Evolutionary conservation across 2,329 filamentous ascomycete genomes (phyloP), one percentile per base, ranked within the genome.

Genomic region (Hymenoscyphus fraxineus): DNA sequence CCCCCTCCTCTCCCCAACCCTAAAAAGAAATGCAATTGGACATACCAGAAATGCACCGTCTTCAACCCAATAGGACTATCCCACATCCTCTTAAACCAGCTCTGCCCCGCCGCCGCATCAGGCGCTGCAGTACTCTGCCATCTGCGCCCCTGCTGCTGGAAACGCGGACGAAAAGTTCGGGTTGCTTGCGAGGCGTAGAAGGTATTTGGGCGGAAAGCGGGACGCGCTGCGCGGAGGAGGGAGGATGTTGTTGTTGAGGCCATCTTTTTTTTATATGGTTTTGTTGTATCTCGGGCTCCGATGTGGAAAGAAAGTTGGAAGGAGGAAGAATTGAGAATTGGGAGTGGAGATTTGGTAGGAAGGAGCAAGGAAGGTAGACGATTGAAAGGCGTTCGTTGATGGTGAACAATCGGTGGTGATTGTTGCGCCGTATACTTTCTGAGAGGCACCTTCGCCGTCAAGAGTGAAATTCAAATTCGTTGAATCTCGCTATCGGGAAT

Each of bases 21-120:
- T 3, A 56, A 56, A 57, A 12, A 32, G 22, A 35, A 27, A 27
- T 47, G 64, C 16, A 59, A 9, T 27, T 16, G 10, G 66, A 75
- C 83, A 70, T 82, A 94, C 94, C 95, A 99, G 82, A 99, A 99
- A 80, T 99, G 95, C 74, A 99, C 95, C 67, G 95, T 99, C 88
- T 93, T 93, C 72, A 93, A 72, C 60, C 91, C 91, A 69, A 93
- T 79, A 68, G 91, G 90, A 78, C 89, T 92, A 78, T 92, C 87
- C 89, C 89, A 93, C 83, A 96, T 86, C 79, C 88, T 88, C 82
- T 89, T 87, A 78, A 95, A 88, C 82, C 83, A 88, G 75, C 80
- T 80, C 68, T 77, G 72, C 70, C 79, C 73, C 65, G 78, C 76
- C 64, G 79, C 76, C 65, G 77, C 76, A 9, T 41, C 44, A 71